phyloP scores from a whole-genome alignment of 2,329 filamentous ascomycete genomes.

The Leptodontidium sp. region DNA sequence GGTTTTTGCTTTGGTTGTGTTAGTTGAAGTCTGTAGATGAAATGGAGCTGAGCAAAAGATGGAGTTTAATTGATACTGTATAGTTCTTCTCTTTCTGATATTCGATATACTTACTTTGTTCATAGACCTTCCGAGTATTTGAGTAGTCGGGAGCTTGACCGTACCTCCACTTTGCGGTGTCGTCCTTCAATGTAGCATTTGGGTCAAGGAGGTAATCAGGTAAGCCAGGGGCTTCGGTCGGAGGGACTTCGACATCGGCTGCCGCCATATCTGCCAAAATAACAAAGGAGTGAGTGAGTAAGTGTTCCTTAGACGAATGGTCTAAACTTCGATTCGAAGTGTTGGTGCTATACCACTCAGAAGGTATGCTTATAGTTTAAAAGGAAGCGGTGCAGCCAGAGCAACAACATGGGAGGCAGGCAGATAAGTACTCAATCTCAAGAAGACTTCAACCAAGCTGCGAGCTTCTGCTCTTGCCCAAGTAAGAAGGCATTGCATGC shows the following conservation, averaged over 20 bases:
- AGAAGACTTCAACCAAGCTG: background rate
- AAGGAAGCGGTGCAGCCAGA: too few relatives aligned
- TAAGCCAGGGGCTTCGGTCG: conserved; percentile 34
- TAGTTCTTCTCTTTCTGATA: background rate
- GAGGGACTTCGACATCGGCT: conserved; percentile 28
- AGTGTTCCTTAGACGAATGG: background rate
- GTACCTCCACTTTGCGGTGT: conserved; percentile 64
- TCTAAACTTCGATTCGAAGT: background rate
- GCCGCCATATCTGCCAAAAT: conserved; percentile 32
- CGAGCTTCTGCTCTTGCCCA: background rate
- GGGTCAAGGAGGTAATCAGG: conserved; percentile 68
- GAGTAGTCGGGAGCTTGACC: conserved; percentile 68
- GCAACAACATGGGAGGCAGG: background rate
- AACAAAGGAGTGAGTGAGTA: too few relatives aligned
- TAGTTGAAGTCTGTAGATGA: background rate
- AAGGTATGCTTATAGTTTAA: background rate
- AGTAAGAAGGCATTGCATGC: background rate
- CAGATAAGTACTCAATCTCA: background rate
- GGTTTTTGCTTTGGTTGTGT: conserved; percentile 58
- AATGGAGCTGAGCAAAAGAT: background rate
- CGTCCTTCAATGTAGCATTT: conserved; percentile 64
- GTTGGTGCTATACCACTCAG: background rate
- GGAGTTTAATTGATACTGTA: background rate
- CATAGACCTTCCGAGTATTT: conserved; percentile 67
- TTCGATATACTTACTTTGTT: conserved; percentile 58